Percentiles rank a stretch among this genome's conserved stretches.
Conservation (phyloP, 2,329 filamentous ascomycete genomes). For the Sphaceloma murrayae region DNA sequence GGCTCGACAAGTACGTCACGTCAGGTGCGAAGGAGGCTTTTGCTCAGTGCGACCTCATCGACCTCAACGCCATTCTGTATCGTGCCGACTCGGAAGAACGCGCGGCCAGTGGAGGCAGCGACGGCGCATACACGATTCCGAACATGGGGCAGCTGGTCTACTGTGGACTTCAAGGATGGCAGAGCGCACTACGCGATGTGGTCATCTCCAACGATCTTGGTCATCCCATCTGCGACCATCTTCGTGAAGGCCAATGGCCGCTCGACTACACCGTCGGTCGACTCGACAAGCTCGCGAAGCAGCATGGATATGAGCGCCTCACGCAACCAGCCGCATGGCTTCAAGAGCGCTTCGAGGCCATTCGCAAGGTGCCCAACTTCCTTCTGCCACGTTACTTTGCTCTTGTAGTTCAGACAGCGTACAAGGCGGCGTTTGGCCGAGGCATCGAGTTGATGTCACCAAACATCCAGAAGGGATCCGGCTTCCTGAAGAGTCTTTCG, state of each 20-base stretch:
- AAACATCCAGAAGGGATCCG: slow-evolving; percentile 70
- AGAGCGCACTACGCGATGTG: slow-evolving; percentile 78
- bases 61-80: slow-evolving; percentile 88
- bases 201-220: slow-evolving; percentile 84
- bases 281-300: slow-evolving; percentile 57
- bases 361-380: slow-evolving; percentile 78
- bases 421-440: slow-evolving; percentile 70
- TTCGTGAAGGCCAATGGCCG: slow-evolving; percentile 85
- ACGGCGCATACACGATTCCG: slow-evolving; percentile 85
- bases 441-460: slow-evolving; percentile 69
- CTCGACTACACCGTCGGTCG: slow-evolving; percentile 78
- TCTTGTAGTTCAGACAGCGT: slow-evolving; percentile 76
- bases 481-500: slow-evolving; percentile 77
- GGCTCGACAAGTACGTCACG: slow-evolving; percentile 78
- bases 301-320: slow-evolving; percentile 53
- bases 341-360: slow-evolving; percentile 72
- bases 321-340: slow-evolving; percentile 66
- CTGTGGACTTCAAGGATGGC: slow-evolving; percentile 96
- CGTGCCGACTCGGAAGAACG: slow-evolving; percentile 82
- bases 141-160: slow-evolving; percentile 79
- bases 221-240: slow-evolving; percentile 85
- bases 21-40: slow-evolving; percentile 73
- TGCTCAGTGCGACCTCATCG: slow-evolving; percentile 60
- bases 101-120: slow-evolving; percentile 65
- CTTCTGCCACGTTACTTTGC: slow-evolving; percentile 89